Evolutionary conservation across 768 basidiomycete species (phyloP).

Genomic region (Phaeotremella skinneri): DNA sequence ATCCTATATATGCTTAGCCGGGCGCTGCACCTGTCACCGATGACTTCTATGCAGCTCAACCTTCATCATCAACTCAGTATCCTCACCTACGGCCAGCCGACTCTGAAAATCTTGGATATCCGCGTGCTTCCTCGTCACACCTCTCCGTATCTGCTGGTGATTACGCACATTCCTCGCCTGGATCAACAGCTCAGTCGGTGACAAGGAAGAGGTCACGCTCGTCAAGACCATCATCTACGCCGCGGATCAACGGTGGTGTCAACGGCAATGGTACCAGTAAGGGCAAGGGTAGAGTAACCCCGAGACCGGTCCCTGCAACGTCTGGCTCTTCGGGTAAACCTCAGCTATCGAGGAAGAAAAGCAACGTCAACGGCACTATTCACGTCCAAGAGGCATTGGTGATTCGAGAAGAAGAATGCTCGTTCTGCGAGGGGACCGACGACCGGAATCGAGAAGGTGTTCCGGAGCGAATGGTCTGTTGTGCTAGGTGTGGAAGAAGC

Average conservation of each 20-base stretch:
- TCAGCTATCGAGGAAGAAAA: no score
- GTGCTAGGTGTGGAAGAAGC: constrained; percentile 76
- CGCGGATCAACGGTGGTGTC: background rate
- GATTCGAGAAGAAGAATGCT: constrained; percentile 65
- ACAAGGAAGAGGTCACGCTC: constrained; percentile 13
- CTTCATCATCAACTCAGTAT: constrained; percentile 7
- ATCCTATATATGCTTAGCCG: no score
- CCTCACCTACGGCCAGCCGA: background rate
- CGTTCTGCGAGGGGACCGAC: constrained; percentile 72
- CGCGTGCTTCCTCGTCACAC: background rate
- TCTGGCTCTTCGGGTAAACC: no score
- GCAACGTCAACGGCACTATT: background rate
- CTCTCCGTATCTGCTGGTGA: constrained; percentile 1
- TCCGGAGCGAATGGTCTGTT: constrained; percentile 71
- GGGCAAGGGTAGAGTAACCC: constrained; percentile 7
- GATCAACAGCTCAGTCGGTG: constrained; percentile 3
- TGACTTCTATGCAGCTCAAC: background rate
- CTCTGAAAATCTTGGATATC: background rate
- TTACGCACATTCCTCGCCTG: background rate
- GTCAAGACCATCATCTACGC: background rate
- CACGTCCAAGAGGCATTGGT: background rate
- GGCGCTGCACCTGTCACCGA: background rate
- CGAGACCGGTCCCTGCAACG: no score
- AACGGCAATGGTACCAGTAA: constrained; percentile 19
- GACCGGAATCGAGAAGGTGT: constrained; percentile 60